Conservation (phyloP, 768 basidiomycete genomes). For the Termitomyces eurrhizus region DNA sequence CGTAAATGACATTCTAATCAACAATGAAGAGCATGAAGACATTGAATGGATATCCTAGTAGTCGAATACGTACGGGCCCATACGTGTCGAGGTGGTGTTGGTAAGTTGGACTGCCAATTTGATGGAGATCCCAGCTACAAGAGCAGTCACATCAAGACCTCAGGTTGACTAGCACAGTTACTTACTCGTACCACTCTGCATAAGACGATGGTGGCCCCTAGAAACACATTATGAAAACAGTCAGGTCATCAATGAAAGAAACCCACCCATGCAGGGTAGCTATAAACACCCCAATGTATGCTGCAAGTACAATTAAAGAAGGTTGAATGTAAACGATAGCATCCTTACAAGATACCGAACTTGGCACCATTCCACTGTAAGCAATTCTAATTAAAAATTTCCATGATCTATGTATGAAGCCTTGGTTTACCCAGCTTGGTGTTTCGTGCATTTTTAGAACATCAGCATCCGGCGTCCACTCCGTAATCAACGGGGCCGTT, state of each 20-base stretch:
- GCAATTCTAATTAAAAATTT: neutral
- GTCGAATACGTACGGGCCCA: constrained; percentile 28
- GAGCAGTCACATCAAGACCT: neutral
- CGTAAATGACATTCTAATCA: constrained; percentile 43
- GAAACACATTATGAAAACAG: neutral
- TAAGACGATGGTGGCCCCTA: constrained; percentile 38
- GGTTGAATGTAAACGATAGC: neutral
- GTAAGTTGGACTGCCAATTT: constrained; percentile 38
- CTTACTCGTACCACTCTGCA: constrained; percentile 56
- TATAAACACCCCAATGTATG: constrained; percentile 49
- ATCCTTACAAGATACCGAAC: constrained; percentile 53
- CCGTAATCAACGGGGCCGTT: constrained; percentile 31
- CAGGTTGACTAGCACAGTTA: constrained; percentile 6
- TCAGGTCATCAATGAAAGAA: neutral
- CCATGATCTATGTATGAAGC: neutral
- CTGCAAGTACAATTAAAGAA: constrained; percentile 21
- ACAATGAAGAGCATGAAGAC: neutral
- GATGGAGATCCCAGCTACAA: constrained; percentile 36
- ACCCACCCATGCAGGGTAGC: constrained; percentile 40
- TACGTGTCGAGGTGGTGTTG: constrained; percentile 46
- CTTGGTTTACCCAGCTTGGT: constrained; percentile 43
- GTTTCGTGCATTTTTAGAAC: constrained; percentile 44
- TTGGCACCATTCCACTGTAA: constrained; percentile 47
- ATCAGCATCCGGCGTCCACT: constrained; percentile 34
- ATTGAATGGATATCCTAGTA: neutral